phyloP scores from a whole-genome alignment of 108 stramenopile species.

The Pinguiococcus pyrenoidosus region DNA sequence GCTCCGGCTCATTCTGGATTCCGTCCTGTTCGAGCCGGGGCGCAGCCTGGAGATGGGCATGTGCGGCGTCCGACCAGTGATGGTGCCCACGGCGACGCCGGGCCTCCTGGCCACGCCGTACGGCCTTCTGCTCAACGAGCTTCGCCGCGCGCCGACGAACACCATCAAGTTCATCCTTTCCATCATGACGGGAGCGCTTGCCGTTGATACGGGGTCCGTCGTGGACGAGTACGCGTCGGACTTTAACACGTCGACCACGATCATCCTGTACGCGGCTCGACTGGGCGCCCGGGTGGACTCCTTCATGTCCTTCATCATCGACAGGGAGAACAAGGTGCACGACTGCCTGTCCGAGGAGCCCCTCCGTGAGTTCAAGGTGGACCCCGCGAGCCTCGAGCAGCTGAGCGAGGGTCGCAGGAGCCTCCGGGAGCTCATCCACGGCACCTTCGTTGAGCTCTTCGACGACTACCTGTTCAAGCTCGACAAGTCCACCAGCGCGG shows the following conservation, averaged over 20 bases:
- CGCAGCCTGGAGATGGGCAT: conserved; percentile 9
- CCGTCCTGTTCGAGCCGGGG: no score
- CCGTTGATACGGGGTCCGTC: conserved; percentile 17
- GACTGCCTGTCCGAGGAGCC: conserved; percentile 2
- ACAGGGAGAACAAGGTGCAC: background rate
- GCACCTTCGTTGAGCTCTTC: background rate
- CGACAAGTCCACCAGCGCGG: conserved; percentile 7
- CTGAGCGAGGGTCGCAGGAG: conserved; percentile 1
- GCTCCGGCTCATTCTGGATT: no score
- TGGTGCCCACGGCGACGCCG: conserved; percentile 13
- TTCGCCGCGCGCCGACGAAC: conserved; percentile 1
- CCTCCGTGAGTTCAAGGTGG: conserved; percentile 2
- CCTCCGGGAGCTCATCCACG: conserved; percentile 5
- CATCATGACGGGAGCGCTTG: conserved; percentile 11
- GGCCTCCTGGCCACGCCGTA: conserved; percentile 19
- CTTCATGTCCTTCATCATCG: conserved; percentile 10
- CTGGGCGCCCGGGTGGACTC: conserved; percentile 13
- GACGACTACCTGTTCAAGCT: conserved; percentile 12
- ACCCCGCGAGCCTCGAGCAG: conserved; percentile 3
- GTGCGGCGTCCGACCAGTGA: conserved; percentile 11
- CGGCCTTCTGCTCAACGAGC: conserved; percentile 11
- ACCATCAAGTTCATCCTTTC: no score
- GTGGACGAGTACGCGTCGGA: conserved; percentile 5
- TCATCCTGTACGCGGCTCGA: conserved; percentile 17
- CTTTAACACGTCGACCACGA: conserved; percentile 13